Evolutionary conservation across 805 yeast genomes (phyloP).

Genomic region (Pichia membranifaciens): DNA sequence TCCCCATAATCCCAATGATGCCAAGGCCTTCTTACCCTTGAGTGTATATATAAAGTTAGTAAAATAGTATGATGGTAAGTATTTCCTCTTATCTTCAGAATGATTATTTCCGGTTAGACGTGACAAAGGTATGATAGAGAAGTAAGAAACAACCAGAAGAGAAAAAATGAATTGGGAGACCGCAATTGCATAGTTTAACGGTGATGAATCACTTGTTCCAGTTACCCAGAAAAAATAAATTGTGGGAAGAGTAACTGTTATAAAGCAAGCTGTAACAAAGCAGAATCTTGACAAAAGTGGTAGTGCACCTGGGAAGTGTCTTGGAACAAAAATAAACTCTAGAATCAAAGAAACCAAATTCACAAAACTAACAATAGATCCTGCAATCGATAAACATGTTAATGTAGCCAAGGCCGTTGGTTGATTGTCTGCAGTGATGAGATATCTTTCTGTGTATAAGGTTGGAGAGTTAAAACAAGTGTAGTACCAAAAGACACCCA

Average conservation of each 20-base stretch:
- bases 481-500: slow-evolving; percentile 71
- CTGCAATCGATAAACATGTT: slow-evolving; percentile 62
- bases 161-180: slow-evolving; percentile 54
- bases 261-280: slow-evolving; percentile 37
- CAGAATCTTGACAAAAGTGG: slow-evolving; percentile 46
- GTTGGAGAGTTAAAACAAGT: slow-evolving; percentile 64
- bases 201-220: slow-evolving; percentile 31
- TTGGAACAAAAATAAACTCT: slow-evolving; percentile 62
- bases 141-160: slow-evolving; percentile 46
- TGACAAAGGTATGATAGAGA: slow-evolving; percentile 59
- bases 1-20: slow-evolving; percentile 67
- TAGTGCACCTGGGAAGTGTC: slow-evolving; percentile 68
- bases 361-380: slow-evolving; percentile 52
- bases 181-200: slow-evolving; percentile 40
- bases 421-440: slow-evolving; percentile 46
- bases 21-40: slow-evolving; percentile 46
- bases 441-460: slow-evolving; percentile 55
- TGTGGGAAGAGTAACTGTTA: slow-evolving; percentile 45
- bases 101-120: slow-evolving; percentile 42
- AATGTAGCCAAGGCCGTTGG: slow-evolving; percentile 54
- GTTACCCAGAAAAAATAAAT: slow-evolving; percentile 41
- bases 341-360: slow-evolving; percentile 50
- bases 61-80: slow-evolving; percentile 49
- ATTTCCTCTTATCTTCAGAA: slow-evolving; percentile 33
- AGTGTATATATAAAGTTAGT: slow-evolving; percentile 54